A percentile compares a stretch with the other conserved stretches of the same genome.
phyloP scores from a whole-genome alignment of 805 yeast genomes.

The Nakazawaea wyomingensis region DNA sequence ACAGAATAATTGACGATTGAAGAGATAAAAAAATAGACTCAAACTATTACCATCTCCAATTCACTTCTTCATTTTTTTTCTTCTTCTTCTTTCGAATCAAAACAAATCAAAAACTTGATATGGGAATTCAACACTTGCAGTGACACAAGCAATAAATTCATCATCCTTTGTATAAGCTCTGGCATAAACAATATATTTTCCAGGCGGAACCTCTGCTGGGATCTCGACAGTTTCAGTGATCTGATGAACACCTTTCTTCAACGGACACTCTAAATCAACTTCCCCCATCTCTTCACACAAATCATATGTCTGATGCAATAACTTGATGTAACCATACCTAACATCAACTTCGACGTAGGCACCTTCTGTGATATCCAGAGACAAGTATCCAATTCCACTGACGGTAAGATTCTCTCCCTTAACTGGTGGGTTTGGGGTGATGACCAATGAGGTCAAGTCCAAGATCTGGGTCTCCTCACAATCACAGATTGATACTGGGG shows the following conservation, averaged over 20 bases:
- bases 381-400: conserved; percentile 62
- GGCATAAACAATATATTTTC: conserved; percentile 80
- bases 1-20: too few species aligned
- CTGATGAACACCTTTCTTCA: conserved; percentile 60
- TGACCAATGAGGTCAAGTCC: conserved; percentile 48
- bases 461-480: conserved; percentile 56
- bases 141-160: conserved; percentile 75
- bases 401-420: conserved; percentile 83
- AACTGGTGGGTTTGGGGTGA: conserved; percentile 84
- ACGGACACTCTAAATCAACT: conserved; percentile 83
- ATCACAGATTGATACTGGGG: conserved; percentile 82
- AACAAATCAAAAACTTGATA: conserved; percentile 13
- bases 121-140: conserved; percentile 63
- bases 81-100: too few species aligned
- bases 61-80: too few species aligned
- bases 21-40: too few species aligned
- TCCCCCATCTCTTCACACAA: conserved; percentile 82
- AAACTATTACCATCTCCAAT: too few species aligned
- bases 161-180: conserved; percentile 87
- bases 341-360: conserved; percentile 95
- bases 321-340: conserved; percentile 83
- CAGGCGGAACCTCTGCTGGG: conserved; percentile 94
- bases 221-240: conserved; percentile 72
- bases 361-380: conserved; percentile 63
- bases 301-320: conserved; percentile 86